Evolutionary conservation across 1,139 yeast genomes (phyloP).

Genomic region (Magnusiomyces paraingens): DNA sequence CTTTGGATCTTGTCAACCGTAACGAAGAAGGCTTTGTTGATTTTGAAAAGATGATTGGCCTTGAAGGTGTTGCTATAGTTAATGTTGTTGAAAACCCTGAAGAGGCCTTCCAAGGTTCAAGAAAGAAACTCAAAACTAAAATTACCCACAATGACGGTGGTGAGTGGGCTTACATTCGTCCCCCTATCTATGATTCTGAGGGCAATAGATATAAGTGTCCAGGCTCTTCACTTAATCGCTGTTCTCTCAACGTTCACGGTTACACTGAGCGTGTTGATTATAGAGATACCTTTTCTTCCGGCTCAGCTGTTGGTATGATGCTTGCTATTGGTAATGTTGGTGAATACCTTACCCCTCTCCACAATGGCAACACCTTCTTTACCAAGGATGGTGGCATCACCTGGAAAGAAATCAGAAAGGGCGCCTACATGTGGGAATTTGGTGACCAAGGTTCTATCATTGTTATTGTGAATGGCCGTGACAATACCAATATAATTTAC

Average conservation of each 20-base stretch:
- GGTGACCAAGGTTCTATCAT: constrained; percentile 92
- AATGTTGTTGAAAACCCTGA: constrained; percentile 58
- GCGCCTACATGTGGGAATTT: constrained; percentile 85
- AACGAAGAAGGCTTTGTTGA: constrained; percentile 73
- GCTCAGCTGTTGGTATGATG: constrained; percentile 82
- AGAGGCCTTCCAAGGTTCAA: constrained; percentile 36
- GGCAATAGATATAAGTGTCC: constrained; percentile 54
- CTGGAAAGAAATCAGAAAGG: constrained; percentile 75
- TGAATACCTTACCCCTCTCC: constrained; percentile 42
- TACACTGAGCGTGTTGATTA: constrained; percentile 79
- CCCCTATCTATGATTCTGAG: constrained; percentile 59
- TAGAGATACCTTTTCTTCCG: constrained; percentile 81
- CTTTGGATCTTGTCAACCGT: constrained; percentile 72
- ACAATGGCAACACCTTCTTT: constrained; percentile 61
- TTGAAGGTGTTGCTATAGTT: constrained; percentile 81
- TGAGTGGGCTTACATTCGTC: constrained; percentile 65
- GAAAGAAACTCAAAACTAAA: constrained; percentile 57
- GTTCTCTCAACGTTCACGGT: constrained; percentile 85
- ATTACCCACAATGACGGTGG: constrained; percentile 93
- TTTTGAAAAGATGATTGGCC: constrained; percentile 73
- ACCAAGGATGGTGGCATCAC: constrained; percentile 84
- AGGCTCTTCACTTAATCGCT: constrained; percentile 41
- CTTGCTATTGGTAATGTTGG: constrained; percentile 93
- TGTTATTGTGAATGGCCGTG: constrained; percentile 56
- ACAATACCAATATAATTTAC: constrained; percentile 49